Conservation (phyloP, 805 yeast species). For the Wickerhamiella spandovensis region DNA sequence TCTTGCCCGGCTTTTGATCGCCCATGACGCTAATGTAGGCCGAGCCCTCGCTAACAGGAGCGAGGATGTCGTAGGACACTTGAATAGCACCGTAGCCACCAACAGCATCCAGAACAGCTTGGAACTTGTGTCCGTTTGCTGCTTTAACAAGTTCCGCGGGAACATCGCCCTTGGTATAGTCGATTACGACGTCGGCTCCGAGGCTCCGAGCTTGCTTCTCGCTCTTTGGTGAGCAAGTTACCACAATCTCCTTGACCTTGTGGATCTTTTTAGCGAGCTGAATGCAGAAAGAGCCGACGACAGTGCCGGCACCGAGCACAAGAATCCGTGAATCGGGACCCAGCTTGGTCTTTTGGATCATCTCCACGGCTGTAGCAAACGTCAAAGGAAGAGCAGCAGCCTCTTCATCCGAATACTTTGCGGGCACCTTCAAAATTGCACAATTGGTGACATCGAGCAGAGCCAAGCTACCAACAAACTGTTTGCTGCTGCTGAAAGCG, state of each 20-base stretch:
- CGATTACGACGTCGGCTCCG: constrained; percentile 42
- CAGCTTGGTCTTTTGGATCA: constrained; percentile 27
- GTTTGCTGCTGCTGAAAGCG: constrained; percentile 3
- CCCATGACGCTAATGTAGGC: constrained; percentile 46
- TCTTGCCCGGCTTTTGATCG: constrained; percentile 25
- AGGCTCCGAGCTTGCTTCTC: constrained; percentile 29
- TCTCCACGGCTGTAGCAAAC: constrained; percentile 45
- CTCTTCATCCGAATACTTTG: constrained; percentile 33
- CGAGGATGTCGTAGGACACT: constrained; percentile 31
- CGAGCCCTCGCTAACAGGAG: constrained; percentile 34
- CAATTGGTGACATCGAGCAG: constrained; percentile 41
- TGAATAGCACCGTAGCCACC: constrained; percentile 43
- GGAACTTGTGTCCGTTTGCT: constrained; percentile 27
- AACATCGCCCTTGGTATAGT: constrained; percentile 13
- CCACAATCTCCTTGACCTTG: constrained; percentile 39
- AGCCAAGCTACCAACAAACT: constrained; percentile 40
- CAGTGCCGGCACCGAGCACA: constrained; percentile 62
- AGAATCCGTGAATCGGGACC: constrained; percentile 36
- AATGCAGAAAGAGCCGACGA: constrained; percentile 45
- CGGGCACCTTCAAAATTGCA: constrained; percentile 35
- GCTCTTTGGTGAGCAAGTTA: constrained; percentile 41
- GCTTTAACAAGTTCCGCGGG: constrained; percentile 1
- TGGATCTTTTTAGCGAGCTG: constrained; percentile 42
- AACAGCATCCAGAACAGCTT: constrained; percentile 49
- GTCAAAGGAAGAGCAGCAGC: constrained; percentile 59